phyloP scores from a whole-genome alignment of 2,329 filamentous ascomycete genomes.

The Monosporascus cannonballus region DNA sequence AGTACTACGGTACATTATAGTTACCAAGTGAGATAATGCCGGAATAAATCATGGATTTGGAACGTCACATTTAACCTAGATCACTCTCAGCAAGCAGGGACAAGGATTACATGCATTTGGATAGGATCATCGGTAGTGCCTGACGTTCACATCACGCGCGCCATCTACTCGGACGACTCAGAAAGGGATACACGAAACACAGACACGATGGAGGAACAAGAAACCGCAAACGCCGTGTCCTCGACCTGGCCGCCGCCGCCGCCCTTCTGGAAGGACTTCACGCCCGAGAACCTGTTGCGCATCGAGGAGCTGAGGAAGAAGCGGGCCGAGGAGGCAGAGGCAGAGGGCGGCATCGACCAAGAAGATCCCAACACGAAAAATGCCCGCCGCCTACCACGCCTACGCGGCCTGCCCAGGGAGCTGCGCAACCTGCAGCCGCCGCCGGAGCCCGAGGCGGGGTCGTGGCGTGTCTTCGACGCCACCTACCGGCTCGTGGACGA shows the following conservation, averaged over 20 bases:
- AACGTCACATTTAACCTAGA: too few species aligned
- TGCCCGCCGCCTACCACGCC: not conserved
- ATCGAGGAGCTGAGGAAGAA: constrained; percentile 37
- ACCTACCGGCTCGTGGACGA: constrained; percentile 11
- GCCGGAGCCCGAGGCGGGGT: constrained; percentile 61
- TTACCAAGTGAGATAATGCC: too few species aligned
- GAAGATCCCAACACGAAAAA: constrained; percentile 27
- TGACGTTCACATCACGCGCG: too few species aligned
- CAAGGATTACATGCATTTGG: too few species aligned
- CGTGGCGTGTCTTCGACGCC: constrained; percentile 38
- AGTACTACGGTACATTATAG: too few species aligned
- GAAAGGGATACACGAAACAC: not conserved
- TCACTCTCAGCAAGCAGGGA: too few species aligned
- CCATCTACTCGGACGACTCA: too few species aligned
- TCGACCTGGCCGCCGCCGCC: constrained; percentile 81
- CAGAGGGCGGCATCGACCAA: constrained; percentile 6
- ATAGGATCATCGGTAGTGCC: too few species aligned
- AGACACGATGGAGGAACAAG: constrained; percentile 23
- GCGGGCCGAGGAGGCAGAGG: constrained; percentile 26
- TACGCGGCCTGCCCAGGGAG: constrained; percentile 56
- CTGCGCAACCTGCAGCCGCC: constrained; percentile 78
- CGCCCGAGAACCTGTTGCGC: constrained; percentile 61
- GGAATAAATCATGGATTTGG: too few species aligned
- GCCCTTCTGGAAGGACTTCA: constrained; percentile 86
- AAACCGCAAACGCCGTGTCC: constrained; percentile 37